A percentile compares a stretch with the other conserved stretches of the same genome.
phyloP scores from a whole-genome alignment of 345 rosid species.

The Brassica carinata region DNA sequence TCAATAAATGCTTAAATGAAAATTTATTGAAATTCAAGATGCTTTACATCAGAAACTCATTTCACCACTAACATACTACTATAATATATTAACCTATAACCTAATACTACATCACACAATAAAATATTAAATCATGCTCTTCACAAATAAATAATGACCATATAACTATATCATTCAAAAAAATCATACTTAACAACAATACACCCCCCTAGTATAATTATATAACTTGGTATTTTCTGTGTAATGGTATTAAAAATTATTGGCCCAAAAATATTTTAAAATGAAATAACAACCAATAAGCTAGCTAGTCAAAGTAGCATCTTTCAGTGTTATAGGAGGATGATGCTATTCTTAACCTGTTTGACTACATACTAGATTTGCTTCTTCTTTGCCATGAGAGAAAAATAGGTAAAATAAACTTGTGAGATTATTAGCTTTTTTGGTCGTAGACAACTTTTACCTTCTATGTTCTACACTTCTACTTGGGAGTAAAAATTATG shows the following conservation, averaged over 20 bases:
- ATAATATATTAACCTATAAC: too few species aligned
- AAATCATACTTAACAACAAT: too few species aligned
- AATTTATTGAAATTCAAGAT: too few species aligned
- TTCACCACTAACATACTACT: too few species aligned
- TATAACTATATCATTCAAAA: too few species aligned
- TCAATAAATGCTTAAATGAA: too few species aligned
- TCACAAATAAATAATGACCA: too few species aligned
- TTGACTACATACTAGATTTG: conserved; percentile 25
- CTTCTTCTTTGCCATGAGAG: not conserved
- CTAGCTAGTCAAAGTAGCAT: conserved; percentile 14
- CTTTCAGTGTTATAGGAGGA: conserved; percentile 19
- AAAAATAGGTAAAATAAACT: not conserved
- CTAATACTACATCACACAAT: too few species aligned
- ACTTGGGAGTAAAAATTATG: not conserved
- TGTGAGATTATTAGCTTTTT: not conserved
- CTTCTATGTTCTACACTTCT: not conserved
- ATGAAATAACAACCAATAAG: not conserved
- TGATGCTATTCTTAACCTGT: conserved; percentile 18
- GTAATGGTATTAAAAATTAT: not conserved
- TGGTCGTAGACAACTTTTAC: not conserved
- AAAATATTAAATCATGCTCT: too few species aligned
- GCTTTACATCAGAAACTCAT: too few species aligned
- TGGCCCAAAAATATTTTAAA: not conserved
- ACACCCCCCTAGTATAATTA: too few species aligned
- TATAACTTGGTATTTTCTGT: not conserved